Evolutionary conservation across 345 rosid genomes (phyloP).

Genomic region (Rhodomyrtus tomentosa): DNA sequence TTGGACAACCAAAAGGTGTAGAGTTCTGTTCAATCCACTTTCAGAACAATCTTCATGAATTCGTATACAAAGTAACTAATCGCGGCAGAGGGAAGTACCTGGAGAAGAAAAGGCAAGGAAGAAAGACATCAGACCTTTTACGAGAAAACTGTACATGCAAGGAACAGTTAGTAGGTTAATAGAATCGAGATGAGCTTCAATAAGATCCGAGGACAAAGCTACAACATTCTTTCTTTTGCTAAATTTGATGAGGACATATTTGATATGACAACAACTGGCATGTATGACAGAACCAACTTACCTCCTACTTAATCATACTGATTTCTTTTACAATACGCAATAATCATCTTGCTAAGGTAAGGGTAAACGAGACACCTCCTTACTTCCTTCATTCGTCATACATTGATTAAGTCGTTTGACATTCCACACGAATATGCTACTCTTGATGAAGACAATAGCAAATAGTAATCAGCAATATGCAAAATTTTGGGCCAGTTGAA

Average conservation of each 20-base stretch:
- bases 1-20: background rate
- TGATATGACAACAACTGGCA: background rate
- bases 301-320: background rate
- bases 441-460: background rate
- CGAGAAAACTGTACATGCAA: background rate
- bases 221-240: background rate
- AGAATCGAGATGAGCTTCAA: background rate
- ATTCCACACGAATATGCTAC: background rate
- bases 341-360: background rate
- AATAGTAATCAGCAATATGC: background rate
- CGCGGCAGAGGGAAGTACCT: conserved; percentile 87
- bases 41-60: conserved; percentile 72
- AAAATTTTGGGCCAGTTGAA: background rate
- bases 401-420: background rate
- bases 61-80: conserved; percentile 79
- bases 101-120: conserved; percentile 1
- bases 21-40: conserved; percentile 40
- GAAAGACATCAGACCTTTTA: background rate
- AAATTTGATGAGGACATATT: background rate
- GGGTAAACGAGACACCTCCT: background rate
- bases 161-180: background rate
- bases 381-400: background rate
- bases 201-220: background rate
- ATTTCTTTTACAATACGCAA: background rate
- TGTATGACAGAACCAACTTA: background rate